These are phyloP conservation scores for Erodium trifolium DNA, from an alignment of 441 rosid genomes.

Conservation along the genomic window DNA sequence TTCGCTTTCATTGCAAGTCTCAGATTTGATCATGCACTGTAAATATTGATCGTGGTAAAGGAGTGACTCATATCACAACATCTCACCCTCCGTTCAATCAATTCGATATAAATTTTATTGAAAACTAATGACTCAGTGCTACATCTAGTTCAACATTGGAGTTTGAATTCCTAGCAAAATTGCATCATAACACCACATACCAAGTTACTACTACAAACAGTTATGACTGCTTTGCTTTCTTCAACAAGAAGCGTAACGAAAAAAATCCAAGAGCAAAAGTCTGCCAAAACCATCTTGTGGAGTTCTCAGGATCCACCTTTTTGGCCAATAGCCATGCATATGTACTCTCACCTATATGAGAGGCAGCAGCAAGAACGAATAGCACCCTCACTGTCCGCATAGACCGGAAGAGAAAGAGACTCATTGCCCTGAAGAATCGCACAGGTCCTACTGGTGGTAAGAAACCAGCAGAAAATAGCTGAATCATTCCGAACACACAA, in stretches of 20 bases:
- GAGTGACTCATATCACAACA: no score
- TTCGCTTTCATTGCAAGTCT: no score
- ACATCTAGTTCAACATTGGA: no score
- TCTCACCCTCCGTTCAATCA: no score
- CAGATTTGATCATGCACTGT: no score
- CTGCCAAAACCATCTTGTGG: conserved; percentile 89
- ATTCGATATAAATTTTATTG: no score
- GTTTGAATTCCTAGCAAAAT: neutral
- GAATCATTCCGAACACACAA: conserved; percentile 38
- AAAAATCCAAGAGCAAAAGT: conserved; percentile 57
- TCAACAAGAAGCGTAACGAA: conserved; percentile 57
- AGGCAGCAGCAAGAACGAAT: conserved; percentile 24
- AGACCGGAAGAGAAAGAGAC: conserved; percentile 50
- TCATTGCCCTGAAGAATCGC: conserved; percentile 38
- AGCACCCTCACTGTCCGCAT: conserved; percentile 36
- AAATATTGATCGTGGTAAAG: no score
- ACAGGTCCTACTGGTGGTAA: conserved; percentile 67
- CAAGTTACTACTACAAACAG: neutral
- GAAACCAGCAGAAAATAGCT: conserved; percentile 48
- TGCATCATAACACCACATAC: neutral
- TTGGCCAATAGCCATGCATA: conserved; percentile 66
- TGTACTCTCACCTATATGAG: conserved; percentile 50
- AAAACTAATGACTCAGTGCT: no score
- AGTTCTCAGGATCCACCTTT: conserved; percentile 63
- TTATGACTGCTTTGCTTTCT: conserved; percentile 34